These are phyloP conservation scores for Striga hermonthica DNA, from an alignment of 305 asterid species.

Conservation along the genomic window DNA sequence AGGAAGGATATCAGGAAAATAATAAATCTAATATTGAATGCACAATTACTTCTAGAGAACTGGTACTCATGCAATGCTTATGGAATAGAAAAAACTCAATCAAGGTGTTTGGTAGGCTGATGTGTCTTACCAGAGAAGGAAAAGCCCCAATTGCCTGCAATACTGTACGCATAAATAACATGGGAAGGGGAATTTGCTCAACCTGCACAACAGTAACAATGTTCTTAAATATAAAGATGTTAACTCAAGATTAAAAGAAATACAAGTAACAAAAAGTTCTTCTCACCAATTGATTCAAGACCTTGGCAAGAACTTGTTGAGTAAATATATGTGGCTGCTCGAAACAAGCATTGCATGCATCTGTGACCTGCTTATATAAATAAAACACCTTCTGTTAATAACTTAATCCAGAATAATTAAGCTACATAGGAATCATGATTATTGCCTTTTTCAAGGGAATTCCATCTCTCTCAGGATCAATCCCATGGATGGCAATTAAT, in stretches of 20 bases:
- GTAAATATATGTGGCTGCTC: slow-evolving; percentile 82
- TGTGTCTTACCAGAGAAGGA: slow-evolving; percentile 79
- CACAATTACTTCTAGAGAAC: too few species aligned
- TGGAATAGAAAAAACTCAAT: slow-evolving; percentile 7
- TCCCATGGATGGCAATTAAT: slow-evolving; percentile 88
- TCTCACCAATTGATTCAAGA: slow-evolving; percentile 92
- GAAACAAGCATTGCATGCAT: slow-evolving; percentile 97
- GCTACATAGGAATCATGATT: slow-evolving; percentile 23
- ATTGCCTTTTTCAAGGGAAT: slow-evolving; percentile 90
- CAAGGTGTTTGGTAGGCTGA: slow-evolving; percentile 11
- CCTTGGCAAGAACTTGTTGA: slow-evolving; percentile 95
- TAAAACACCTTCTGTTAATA: slow-evolving; percentile 24
- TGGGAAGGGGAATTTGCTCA: slow-evolving; percentile 94
- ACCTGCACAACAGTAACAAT: slow-evolving; percentile 58
- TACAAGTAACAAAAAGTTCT: slow-evolving; percentile 18
- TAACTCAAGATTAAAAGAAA: slow-evolving; percentile 18
- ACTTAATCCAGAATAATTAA: slow-evolving; percentile 30
- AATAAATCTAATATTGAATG: not conserved
- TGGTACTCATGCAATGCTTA: too few species aligned
- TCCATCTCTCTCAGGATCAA: slow-evolving; percentile 88
- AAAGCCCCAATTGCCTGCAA: slow-evolving; percentile 94
- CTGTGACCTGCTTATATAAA: slow-evolving; percentile 68
- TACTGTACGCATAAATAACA: slow-evolving; percentile 96
- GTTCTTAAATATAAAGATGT: slow-evolving; percentile 27
- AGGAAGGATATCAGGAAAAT: slow-evolving; percentile 19